Evolutionary conservation across 495 filamentous ascomycete species (phyloP).

Genomic region (Aspergillus cavernicola): DNA sequence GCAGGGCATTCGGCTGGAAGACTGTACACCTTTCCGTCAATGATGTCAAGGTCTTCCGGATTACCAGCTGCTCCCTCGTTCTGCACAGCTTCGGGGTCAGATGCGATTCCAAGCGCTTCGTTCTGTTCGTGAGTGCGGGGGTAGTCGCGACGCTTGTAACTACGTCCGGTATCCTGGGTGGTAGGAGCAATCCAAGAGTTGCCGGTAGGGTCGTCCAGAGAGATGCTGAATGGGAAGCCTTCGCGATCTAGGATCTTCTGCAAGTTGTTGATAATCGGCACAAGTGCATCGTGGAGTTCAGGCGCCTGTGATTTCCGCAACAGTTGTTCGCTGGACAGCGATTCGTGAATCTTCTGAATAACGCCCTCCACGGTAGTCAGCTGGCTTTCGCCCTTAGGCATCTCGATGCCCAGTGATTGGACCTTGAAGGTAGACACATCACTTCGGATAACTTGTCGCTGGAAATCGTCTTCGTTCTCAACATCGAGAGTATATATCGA

Average conservation of each 20-base stretch:
- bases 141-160: conserved; percentile 81
- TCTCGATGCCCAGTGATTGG: conserved; percentile 83
- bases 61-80: conserved; percentile 22
- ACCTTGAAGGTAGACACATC: conserved; percentile 79
- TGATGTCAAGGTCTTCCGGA: conserved; percentile 68
- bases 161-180: conserved; percentile 62
- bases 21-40: conserved; percentile 83
- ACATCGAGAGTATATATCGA: conserved; percentile 73
- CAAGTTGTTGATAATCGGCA: conserved; percentile 64
- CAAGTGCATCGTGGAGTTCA: conserved; percentile 72
- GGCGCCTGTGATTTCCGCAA: conserved; percentile 67
- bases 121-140: conserved; percentile 81
- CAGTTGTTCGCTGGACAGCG: conserved; percentile 71
- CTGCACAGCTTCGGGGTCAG: conserved; percentile 31
- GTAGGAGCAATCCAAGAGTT: conserved; percentile 96
- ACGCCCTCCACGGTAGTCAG: conserved; percentile 91
- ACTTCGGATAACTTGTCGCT: conserved; percentile 85
- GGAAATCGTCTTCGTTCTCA: conserved; percentile 64
- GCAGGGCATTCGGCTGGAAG: conserved; percentile 90
- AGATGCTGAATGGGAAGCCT: conserved; percentile 81
- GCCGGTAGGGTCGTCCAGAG: conserved; percentile 86
- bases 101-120: conserved; percentile 66
- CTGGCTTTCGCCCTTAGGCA: conserved; percentile 82
- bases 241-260: conserved; percentile 68
- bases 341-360: conserved; percentile 67